phyloP scores from a whole-genome alignment of 1,284 basidiomycete genomes.

The Meira nashicola region DNA sequence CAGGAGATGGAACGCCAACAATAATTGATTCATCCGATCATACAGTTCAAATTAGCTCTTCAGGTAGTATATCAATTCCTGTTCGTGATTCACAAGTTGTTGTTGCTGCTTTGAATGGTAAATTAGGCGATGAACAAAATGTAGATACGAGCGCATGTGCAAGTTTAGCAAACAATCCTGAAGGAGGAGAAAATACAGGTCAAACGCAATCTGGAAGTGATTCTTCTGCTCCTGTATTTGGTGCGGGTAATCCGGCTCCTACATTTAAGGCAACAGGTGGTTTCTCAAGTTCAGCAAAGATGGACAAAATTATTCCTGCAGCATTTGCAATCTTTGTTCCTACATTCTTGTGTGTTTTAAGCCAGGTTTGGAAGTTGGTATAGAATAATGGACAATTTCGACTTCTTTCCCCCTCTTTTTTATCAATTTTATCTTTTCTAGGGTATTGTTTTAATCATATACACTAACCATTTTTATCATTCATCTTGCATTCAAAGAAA shows the following conservation, averaged over 20 bases:
- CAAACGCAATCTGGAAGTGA: neutral
- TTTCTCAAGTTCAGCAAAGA: constrained; percentile 17
- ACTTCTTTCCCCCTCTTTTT: neutral
- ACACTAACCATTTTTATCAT: neutral
- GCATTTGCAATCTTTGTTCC: neutral
- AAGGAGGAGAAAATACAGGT: constrained; percentile 10
- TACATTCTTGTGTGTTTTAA: neutral
- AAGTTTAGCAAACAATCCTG: neutral
- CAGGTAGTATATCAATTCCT: constrained; percentile 25
- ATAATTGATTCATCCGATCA: constrained; percentile 16
- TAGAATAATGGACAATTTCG: neutral
- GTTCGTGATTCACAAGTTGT: constrained; percentile 35
- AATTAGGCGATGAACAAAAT: constrained; percentile 16
- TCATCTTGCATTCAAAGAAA: neutral
- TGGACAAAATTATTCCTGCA: neutral
- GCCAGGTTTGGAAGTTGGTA: neutral
- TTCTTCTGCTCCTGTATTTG: no score
- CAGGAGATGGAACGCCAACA: constrained; percentile 19
- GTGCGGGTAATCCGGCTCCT: constrained; percentile 20
- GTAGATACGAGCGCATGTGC: neutral
- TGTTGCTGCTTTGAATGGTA: constrained; percentile 24
- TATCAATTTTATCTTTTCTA: neutral
- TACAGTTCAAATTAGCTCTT: neutral
- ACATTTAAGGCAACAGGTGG: constrained; percentile 36
- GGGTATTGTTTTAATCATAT: neutral